Evolutionary conservation across 2,329 filamentous ascomycete species (phyloP), one percentile per base, ranked within the genome.

Genomic region (Phyllosticta citribraziliensis): DNA sequence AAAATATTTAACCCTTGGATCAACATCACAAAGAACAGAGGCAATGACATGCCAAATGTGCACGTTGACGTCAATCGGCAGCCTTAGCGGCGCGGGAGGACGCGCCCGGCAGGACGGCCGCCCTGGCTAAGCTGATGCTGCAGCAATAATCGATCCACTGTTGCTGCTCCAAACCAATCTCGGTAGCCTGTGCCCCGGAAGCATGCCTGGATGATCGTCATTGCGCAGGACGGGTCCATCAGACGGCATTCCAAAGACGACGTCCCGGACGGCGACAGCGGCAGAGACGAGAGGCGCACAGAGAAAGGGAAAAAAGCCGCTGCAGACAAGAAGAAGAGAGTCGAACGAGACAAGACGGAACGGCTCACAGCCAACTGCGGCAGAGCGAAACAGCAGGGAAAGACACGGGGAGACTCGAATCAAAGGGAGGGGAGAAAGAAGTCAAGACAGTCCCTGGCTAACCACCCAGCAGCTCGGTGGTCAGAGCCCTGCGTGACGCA

Each of bases 31-130:
- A 47, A 47, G 40, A 47, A 47, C 19, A 17, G 19, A n/a, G 22
- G 40, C n/a, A 47, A n/a, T 47, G 40, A 19, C 40, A 47, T 47
- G n/a, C 17, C 40, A 47, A 47, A 30, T 17, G 40, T n/a, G 40
- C 17, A 47, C 40, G 40, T 60, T 60, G 58, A 60, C 58, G 58
- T 60, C 58, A 60, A 54, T 54, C 58, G 53, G 58, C 58, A 60
- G 58, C 58, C 56, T 54, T 60, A 60, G 51, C 58, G 53, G 52
- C 24, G 58, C 58, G 58, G 58, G 58, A 60, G 52, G 58, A 60
- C 58, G 58, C 57, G 57, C 51, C 52, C 58, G 58, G 58, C 40
- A 47, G 14, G 40, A 47, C 40, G 40, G 40, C 17, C 40, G 40
- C 40, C 40, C 40, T 47, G 40, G 17, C 40, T n/a, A 47, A 47